phyloP scores from a whole-genome alignment of 176 grass and related monocot species.

The Ensete ventricosum region DNA sequence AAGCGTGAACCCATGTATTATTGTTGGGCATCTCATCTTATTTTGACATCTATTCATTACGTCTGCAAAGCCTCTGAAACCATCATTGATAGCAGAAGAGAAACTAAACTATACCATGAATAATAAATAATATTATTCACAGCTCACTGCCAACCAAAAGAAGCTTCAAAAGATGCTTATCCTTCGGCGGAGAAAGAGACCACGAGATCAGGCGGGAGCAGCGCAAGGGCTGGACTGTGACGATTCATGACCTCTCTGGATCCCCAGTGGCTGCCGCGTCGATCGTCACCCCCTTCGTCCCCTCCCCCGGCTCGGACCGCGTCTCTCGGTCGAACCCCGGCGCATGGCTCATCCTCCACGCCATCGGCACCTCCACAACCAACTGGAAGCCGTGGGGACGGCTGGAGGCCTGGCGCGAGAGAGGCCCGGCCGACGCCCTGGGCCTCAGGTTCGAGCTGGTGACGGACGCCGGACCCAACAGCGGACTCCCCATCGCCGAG shows the following conservation, averaged over 20 bases:
- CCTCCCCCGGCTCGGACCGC: slow-evolving; percentile 72
- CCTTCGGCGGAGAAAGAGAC: slow-evolving; percentile 31
- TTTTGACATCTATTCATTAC: too few relatives aligned
- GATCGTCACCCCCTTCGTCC: slow-evolving; percentile 90
- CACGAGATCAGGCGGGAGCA: slow-evolving; percentile 29
- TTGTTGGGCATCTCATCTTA: too few relatives aligned
- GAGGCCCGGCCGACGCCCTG: slow-evolving; percentile 60
- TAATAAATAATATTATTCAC: slow-evolving; percentile 5
- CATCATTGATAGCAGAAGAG: not conserved
- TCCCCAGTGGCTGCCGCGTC: slow-evolving; percentile 75
- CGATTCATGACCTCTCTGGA: slow-evolving; percentile 91
- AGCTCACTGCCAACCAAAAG: slow-evolving; percentile 42
- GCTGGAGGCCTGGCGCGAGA: slow-evolving; percentile 85
- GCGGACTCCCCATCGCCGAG: slow-evolving; percentile 59
- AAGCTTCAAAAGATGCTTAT: slow-evolving; percentile 34
- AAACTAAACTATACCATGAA: too few relatives aligned
- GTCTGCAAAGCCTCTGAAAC: too few relatives aligned
- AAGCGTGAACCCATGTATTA: too few relatives aligned
- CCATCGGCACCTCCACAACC: slow-evolving; percentile 37
- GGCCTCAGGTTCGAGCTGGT: slow-evolving; percentile 73
- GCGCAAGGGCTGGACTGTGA: slow-evolving; percentile 94
- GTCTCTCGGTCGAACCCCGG: slow-evolving; percentile 88
- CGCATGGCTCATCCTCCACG: slow-evolving; percentile 75
- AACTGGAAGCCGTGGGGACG: slow-evolving; percentile 93
- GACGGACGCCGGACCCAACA: slow-evolving; percentile 45